Evolutionary conservation across 208 protist species (phyloP).

Genomic region (Crithidia acanthocephali): DNA sequence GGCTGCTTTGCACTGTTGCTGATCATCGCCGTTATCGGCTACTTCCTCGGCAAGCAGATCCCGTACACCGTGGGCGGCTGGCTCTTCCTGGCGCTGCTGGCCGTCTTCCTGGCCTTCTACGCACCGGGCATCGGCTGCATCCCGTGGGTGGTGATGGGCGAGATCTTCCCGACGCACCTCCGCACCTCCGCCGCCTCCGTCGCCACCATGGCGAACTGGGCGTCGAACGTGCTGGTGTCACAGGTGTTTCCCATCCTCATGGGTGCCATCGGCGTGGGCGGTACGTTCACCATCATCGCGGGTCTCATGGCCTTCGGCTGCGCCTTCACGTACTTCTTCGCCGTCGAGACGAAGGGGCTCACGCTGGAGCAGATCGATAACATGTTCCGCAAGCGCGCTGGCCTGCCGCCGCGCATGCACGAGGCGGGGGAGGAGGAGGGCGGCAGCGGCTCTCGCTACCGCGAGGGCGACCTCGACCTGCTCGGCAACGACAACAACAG

Average conservation of each 20-base stretch:
- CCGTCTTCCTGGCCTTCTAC: conserved; percentile 87
- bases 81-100: conserved; percentile 77
- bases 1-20: conserved; percentile 69
- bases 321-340: conserved; percentile 82
- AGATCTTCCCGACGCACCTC: conserved; percentile 89
- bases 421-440: conserved; percentile 25
- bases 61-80: conserved; percentile 66
- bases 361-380: conserved; percentile 89
- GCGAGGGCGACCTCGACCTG: conserved; percentile 6
- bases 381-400: conserved; percentile 67
- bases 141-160: conserved; percentile 91
- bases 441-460: conserved; percentile 5
- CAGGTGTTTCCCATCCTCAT: conserved; percentile 88
- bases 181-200: conserved; percentile 83
- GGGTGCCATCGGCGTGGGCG: conserved; percentile 82
- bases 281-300: conserved; percentile 79
- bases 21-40: conserved; percentile 65
- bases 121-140: conserved; percentile 90
- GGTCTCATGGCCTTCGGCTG: conserved; percentile 63
- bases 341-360: conserved; percentile 89
- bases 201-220: conserved; percentile 93
- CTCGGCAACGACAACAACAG: background rate
- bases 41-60: conserved; percentile 61
- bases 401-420: conserved; percentile 41
- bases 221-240: conserved; percentile 84